These are phyloP conservation scores for Epichloe sp. DNA, from an alignment of 2,329 filamentous ascomycete genomes.

Conservation along the genomic window DNA sequence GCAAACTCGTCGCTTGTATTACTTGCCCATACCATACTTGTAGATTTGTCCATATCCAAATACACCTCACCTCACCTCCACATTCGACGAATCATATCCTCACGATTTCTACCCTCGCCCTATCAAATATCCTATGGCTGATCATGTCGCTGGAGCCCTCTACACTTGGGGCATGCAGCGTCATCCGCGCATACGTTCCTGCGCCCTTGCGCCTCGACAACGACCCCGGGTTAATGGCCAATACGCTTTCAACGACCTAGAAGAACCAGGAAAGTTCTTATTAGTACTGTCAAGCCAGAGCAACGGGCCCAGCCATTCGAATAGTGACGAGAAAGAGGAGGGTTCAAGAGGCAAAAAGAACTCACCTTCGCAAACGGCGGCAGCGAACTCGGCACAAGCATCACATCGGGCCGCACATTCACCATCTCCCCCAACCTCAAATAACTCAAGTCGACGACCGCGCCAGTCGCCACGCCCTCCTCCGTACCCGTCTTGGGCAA, in stretches of 20 bases:
- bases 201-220: constrained; percentile 73
- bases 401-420: constrained; percentile 69
- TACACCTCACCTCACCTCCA: background rate
- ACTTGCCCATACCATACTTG: too few relatives aligned
- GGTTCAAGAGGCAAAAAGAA: background rate
- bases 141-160: constrained; percentile 50
- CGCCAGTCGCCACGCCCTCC: constrained; percentile 52
- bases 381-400: constrained; percentile 70
- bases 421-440: constrained; percentile 81
- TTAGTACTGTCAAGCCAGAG: background rate
- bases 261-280: constrained; percentile 6
- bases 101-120: constrained; percentile 76
- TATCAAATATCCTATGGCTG: constrained; percentile 64
- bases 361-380: constrained; percentile 79
- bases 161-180: constrained; percentile 51
- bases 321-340: background rate
- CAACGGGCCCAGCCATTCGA: background rate
- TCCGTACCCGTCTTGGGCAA: constrained; percentile 51
- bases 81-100: constrained; percentile 42
- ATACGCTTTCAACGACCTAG: constrained; percentile 78
- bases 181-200: constrained; percentile 76
- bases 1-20: too few relatives aligned
- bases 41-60: too few relatives aligned
- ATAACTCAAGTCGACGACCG: constrained; percentile 72
- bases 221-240: constrained; percentile 82